These are phyloP conservation scores for Tuber melanosporum DNA, from an alignment of 495 filamentous ascomycete genomes.

Conservation along the genomic window DNA sequence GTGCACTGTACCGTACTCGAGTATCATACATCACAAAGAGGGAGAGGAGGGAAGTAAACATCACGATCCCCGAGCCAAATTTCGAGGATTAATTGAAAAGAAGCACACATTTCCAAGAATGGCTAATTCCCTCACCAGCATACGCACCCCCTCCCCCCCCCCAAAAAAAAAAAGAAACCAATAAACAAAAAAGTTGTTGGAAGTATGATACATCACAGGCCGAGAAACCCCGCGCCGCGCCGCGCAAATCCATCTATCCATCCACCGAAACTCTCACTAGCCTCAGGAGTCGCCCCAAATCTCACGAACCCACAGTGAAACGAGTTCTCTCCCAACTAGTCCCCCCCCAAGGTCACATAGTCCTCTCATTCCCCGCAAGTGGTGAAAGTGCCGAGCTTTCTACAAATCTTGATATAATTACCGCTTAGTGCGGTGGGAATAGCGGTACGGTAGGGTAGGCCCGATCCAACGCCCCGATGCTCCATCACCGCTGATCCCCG, in stretches of 20 bases:
- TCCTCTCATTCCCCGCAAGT: background rate
- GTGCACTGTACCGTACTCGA: too few species aligned
- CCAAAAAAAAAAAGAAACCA: background rate
- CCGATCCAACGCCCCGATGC: background rate
- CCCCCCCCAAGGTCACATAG: too few species aligned
- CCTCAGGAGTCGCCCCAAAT: background rate
- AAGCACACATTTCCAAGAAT: background rate
- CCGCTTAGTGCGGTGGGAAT: background rate
- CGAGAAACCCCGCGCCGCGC: background rate
- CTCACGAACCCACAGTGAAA: background rate
- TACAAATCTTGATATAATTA: background rate
- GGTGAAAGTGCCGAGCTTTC: background rate
- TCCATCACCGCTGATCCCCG: background rate
- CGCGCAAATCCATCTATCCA: background rate
- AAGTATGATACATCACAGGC: background rate
- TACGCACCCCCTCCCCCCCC: background rate
- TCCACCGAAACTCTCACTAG: background rate
- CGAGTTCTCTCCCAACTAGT: background rate
- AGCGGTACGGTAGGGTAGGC: background rate
- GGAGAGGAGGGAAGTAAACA: background rate
- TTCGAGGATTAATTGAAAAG: background rate
- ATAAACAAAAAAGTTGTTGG: background rate
- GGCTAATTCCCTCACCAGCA: background rate
- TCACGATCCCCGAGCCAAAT: background rate
- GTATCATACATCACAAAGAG: too few species aligned